phyloP scores from a whole-genome alignment of 768 basidiomycete species.

The Artomyces pyxidatus region DNA sequence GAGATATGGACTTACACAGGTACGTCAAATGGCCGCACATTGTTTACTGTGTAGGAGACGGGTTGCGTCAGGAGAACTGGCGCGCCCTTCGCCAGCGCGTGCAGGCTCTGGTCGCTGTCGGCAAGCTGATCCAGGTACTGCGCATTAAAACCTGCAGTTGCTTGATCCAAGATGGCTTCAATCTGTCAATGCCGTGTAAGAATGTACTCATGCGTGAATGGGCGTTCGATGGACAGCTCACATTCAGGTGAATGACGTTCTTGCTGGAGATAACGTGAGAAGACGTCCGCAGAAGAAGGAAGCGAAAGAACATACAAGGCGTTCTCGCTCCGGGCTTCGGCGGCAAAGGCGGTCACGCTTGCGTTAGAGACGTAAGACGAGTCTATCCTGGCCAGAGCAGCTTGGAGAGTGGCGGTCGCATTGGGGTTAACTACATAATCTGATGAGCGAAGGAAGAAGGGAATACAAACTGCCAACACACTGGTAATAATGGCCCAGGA shows the following conservation, averaged over 20 bases:
- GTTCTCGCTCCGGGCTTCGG: conserved; percentile 49
- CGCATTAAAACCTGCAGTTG: conserved; percentile 28
- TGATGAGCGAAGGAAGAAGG: not conserved
- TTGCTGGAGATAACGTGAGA: no score
- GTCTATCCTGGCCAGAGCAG: conserved; percentile 23
- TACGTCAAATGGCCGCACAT: conserved; percentile 49
- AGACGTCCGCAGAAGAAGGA: not conserved
- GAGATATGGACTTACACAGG: conserved; percentile 37
- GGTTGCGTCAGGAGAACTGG: conserved; percentile 44
- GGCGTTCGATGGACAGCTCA: no score
- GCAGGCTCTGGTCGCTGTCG: conserved; percentile 16
- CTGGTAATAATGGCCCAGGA: conserved; percentile 50
- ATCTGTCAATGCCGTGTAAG: no score
- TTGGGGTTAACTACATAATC: conserved; percentile 31
- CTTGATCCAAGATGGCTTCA: conserved; percentile 31
- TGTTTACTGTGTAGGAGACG: conserved; percentile 37
- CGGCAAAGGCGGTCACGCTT: conserved; percentile 41
- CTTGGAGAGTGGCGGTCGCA: conserved; percentile 16
- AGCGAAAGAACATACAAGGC: conserved; percentile 33
- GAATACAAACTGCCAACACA: conserved; percentile 22
- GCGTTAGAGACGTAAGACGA: conserved; percentile 37
- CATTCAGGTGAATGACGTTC: no score
- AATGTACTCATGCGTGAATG: no score
- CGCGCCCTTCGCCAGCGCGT: conserved; percentile 34
- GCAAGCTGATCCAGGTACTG: conserved; percentile 26